These are phyloP conservation scores for Thielaviopsis punctulata DNA, from an alignment of 2,329 filamentous ascomycete genomes.

Conservation along the genomic window DNA sequence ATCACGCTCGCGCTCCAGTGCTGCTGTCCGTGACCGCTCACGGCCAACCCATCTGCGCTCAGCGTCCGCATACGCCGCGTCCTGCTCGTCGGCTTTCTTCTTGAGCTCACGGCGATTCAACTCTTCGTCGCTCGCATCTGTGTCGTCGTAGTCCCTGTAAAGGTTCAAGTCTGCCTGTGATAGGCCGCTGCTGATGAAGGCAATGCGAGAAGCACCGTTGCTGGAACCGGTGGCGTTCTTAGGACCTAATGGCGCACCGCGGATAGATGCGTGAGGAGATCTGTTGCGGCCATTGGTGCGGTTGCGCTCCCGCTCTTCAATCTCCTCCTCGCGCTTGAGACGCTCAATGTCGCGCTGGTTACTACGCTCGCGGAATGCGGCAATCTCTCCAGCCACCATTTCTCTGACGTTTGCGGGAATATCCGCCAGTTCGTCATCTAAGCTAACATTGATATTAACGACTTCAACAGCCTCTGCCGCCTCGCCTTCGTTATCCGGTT, in stretches of 20 bases:
- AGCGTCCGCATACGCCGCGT: conserved; percentile 68
- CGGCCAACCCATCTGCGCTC: conserved; percentile 84
- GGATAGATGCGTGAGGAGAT: conserved; percentile 23
- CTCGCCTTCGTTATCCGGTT: conserved; percentile 48
- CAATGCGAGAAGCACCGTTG: conserved; percentile 26
- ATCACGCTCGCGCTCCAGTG: conserved; percentile 68
- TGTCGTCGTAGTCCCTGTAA: conserved; percentile 60
- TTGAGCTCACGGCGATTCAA: conserved; percentile 54
- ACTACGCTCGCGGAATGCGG: conserved; percentile 82
- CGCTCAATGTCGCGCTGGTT: conserved; percentile 79
- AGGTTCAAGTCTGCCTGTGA: conserved; percentile 21
- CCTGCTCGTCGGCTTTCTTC: conserved; percentile 57
- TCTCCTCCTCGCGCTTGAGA: conserved; percentile 73
- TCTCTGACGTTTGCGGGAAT: conserved; percentile 94
- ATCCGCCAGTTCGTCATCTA: conserved; percentile 86
- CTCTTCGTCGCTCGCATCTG: conserved; percentile 74
- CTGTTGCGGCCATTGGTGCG: conserved; percentile 26
- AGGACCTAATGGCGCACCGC: conserved; percentile 62
- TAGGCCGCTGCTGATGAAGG: conserved; percentile 56
- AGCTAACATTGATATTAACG: conserved; percentile 70
- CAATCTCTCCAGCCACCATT: conserved; percentile 84
- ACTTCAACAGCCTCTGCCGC: conserved; percentile 55
- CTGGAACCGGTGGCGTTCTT: conserved; percentile 45
- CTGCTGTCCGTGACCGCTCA: conserved; percentile 67
- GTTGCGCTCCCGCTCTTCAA: conserved; percentile 69